Evolutionary conservation across 2,329 filamentous ascomycete genomes (phyloP).

Genomic region (Epichloe uncinata): DNA sequence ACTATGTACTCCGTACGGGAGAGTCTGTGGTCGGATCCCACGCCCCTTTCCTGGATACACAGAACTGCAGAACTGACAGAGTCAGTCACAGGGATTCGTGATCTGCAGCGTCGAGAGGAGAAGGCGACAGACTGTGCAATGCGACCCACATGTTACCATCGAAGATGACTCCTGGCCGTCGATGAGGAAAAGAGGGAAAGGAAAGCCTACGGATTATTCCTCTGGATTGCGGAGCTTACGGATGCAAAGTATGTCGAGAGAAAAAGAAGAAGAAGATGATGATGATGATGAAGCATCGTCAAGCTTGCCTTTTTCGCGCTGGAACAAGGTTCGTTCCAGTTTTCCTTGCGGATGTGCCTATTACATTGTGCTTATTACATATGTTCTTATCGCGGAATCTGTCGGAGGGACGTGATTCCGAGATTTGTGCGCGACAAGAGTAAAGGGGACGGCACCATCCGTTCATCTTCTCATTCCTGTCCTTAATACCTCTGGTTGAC

Average conservation of each 20-base stretch:
- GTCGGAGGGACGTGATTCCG: not conserved
- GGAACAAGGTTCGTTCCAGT: not conserved
- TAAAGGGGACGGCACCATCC: not conserved
- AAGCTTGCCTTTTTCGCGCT: not conserved
- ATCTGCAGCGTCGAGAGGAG: slow-evolving; percentile 1
- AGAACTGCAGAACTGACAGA: not conserved
- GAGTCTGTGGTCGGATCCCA: not conserved
- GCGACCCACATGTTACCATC: not conserved
- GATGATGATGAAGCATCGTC: not conserved
- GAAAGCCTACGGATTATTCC: not conserved
- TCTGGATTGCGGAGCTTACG: too few species aligned
- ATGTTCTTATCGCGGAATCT: not conserved
- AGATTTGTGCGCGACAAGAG: not conserved
- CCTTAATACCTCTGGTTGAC: too few species aligned
- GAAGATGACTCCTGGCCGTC: not conserved
- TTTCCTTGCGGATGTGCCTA: not conserved
- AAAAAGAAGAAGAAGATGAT: not conserved
- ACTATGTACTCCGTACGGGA: too few species aligned
- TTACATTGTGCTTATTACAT: too few species aligned
- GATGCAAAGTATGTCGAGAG: not conserved
- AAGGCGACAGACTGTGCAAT: not conserved
- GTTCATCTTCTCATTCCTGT: too few species aligned
- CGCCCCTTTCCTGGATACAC: not conserved
- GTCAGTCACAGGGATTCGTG: not conserved
- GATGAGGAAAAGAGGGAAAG: not conserved